Evolutionary conservation across 495 filamentous ascomycete genomes (phyloP), one percentile per base, ranked within the genome.

Genomic region (Neurospora sublineolata): DNA sequence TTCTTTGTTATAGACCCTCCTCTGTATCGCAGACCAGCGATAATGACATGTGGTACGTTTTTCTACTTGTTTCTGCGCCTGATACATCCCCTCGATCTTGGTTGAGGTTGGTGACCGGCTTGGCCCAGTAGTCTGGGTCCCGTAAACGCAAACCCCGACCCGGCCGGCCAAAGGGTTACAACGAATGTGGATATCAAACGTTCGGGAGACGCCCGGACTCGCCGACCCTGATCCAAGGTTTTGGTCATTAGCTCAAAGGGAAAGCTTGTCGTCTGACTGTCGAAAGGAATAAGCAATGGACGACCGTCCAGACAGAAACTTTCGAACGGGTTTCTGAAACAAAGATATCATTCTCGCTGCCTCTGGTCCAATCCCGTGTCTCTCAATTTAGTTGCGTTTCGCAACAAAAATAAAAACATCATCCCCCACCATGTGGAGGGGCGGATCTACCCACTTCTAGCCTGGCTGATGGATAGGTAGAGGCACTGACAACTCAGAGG

Each of bases 391-490:
- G 52, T 18, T 64, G 52, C 52, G 52, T 64, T 64, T 64, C 52
- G 64, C 69, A 42, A 70, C 68, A 39, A 73, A 68, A 64, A 73
- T 67, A 70, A 39, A 68, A 71, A 44, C 41, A 64, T 64, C 52
- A 33, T 52, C 44, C 69, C 72, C 68, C 73, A 71, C 75, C 38
- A 60, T 70, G 73, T 71, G 75, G 71, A 73, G 73, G 68, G 68
- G 74, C 73, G 27, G 52, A 64, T 52, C 44, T 67, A 70, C 68
- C 73, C 69, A 73, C 38, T 42, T 70, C 73, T 71, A 71, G 69
- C 73, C 70, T 70, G 68, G 73, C 71, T 39, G 37, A 36, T 64
- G 52, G 40, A 33, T 30, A 27, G 36, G 67, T 72, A 39, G 37
- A 44, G 37, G 46, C 70, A 68, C 44, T 73, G 74, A 71, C 74